Evolutionary conservation across 129 eudicot species (phyloP).

Genomic region (Arctium minus): DNA sequence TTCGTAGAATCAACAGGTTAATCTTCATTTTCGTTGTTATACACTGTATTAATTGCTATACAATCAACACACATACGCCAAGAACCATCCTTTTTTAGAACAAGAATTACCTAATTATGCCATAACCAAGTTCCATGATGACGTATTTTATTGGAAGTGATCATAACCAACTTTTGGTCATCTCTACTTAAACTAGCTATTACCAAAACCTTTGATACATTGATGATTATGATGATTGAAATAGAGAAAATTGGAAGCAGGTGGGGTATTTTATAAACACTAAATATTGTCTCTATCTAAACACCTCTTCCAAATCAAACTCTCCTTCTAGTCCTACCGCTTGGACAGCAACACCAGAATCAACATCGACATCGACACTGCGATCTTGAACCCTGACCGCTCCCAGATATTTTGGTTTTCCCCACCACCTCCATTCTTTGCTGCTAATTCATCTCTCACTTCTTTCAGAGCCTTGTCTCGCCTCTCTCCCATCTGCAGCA

Average conservation of each 20-base stretch:
- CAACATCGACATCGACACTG: conserved; percentile 89
- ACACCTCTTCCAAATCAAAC: neutral
- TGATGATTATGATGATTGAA: neutral
- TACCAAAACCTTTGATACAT: neutral
- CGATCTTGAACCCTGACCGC: conserved; percentile 67
- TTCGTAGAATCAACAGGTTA: too few species aligned
- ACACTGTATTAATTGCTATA: too few species aligned
- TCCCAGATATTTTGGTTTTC: conserved; percentile 77
- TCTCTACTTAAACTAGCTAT: neutral
- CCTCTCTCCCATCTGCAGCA: conserved; percentile 74
- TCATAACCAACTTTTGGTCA: neutral
- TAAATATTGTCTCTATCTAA: conserved; percentile 5
- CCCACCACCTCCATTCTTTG: conserved; percentile 37
- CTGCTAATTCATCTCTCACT: conserved; percentile 61
- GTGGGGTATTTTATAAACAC: conserved; percentile 10
- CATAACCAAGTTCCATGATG: too few species aligned
- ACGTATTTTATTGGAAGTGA: neutral
- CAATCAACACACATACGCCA: neutral
- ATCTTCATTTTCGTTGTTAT: too few species aligned
- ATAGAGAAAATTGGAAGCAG: neutral
- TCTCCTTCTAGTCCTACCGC: conserved; percentile 39
- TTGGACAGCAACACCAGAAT: conserved; percentile 71
- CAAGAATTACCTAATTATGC: neutral
- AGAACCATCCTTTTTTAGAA: neutral
- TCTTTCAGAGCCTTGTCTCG: conserved; percentile 80